These are phyloP conservation scores for Pythium aquatile DNA, from an alignment of 352 stramenopile genomes.

Conservation along the genomic window DNA sequence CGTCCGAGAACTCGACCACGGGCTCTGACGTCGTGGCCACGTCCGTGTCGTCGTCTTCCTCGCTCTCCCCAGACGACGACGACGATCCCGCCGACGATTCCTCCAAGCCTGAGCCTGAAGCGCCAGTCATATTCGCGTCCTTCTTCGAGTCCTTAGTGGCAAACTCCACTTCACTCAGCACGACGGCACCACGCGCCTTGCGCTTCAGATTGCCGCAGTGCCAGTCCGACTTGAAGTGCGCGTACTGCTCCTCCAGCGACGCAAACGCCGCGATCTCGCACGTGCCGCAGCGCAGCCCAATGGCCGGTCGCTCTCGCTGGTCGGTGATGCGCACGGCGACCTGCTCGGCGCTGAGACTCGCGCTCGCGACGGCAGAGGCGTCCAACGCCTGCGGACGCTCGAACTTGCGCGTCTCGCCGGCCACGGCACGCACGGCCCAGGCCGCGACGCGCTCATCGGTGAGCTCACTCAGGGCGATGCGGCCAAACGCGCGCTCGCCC, in stretches of 20 bases:
- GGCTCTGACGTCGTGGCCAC: slow-evolving; percentile 50
- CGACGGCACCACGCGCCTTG: slow-evolving; percentile 48
- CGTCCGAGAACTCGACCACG: slow-evolving; percentile 79
- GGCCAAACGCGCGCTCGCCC: slow-evolving; percentile 50
- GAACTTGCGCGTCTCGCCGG: slow-evolving; percentile 52
- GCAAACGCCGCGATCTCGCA: slow-evolving; percentile 70
- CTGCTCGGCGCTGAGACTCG: slow-evolving; percentile 9
- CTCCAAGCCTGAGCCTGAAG: slow-evolving; percentile 26
- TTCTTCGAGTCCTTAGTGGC: slow-evolving; percentile 30
- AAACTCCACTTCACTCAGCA: slow-evolving; percentile 43
- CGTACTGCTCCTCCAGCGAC: slow-evolving; percentile 77
- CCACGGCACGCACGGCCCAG: slow-evolving; percentile 64
- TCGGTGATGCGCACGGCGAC: slow-evolving; percentile 35
- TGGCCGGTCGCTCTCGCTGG: slow-evolving; percentile 37
- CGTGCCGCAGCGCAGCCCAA: slow-evolving; percentile 66
- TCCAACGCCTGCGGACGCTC: slow-evolving; percentile 15
- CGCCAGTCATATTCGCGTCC: slow-evolving; percentile 15
- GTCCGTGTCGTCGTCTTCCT: slow-evolving; percentile 49
- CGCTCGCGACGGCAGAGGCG: not conserved
- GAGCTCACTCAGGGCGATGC: slow-evolving; percentile 63
- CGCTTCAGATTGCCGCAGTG: slow-evolving; percentile 85
- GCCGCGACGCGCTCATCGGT: slow-evolving; percentile 37
- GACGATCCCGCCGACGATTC: slow-evolving; percentile 44
- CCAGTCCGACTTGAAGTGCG: slow-evolving; percentile 82
- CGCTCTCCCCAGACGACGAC: slow-evolving; percentile 38